These are phyloP conservation scores for Phytopythium kandeliae DNA, from an alignment of 352 stramenopile genomes.

Conservation along the genomic window DNA sequence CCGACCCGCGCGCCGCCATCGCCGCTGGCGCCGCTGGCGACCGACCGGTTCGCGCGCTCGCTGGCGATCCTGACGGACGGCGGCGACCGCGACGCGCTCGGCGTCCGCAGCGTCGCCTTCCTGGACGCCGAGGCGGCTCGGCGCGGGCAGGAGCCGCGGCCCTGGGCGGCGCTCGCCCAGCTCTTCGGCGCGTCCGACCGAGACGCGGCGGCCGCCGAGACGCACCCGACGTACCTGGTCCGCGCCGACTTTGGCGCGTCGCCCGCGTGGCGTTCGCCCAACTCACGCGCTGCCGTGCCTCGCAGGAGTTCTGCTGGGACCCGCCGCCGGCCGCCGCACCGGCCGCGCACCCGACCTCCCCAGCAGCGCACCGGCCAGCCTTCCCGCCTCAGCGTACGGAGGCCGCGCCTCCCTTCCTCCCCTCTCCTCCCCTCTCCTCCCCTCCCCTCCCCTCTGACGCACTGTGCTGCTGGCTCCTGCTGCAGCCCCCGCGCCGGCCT, in stretches of 20 bases:
- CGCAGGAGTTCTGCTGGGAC: conserved; percentile 45
- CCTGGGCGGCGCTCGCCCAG: conserved; percentile 8
- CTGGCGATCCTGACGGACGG: neutral
- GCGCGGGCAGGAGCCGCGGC: neutral
- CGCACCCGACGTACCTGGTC: conserved; percentile 24
- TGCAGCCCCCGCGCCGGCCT: conserved; percentile 18
- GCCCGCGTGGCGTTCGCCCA: too few relatives aligned
- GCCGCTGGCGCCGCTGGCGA: neutral
- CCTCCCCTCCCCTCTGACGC: too few relatives aligned
- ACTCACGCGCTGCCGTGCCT: neutral
- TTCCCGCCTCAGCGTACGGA: neutral
- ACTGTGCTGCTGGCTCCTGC: too few relatives aligned
- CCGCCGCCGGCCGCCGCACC: neutral
- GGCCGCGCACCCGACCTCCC: neutral
- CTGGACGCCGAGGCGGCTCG: neutral
- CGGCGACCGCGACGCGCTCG: neutral
- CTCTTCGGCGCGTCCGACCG: conserved; percentile 21
- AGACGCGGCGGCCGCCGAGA: conserved; percentile 6
- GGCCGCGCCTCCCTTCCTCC: too few relatives aligned
- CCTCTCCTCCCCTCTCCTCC: too few relatives aligned
- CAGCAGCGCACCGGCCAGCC: neutral
- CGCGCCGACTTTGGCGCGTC: too few relatives aligned
- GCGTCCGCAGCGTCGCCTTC: neutral
- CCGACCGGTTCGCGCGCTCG: neutral
- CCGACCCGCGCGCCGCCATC: neutral